Percentiles rank a stretch among this genome's conserved stretches.
These are phyloP conservation scores for Cruciata laevipes DNA, from an alignment of 257 asterid genomes.

Conservation along the genomic window DNA sequence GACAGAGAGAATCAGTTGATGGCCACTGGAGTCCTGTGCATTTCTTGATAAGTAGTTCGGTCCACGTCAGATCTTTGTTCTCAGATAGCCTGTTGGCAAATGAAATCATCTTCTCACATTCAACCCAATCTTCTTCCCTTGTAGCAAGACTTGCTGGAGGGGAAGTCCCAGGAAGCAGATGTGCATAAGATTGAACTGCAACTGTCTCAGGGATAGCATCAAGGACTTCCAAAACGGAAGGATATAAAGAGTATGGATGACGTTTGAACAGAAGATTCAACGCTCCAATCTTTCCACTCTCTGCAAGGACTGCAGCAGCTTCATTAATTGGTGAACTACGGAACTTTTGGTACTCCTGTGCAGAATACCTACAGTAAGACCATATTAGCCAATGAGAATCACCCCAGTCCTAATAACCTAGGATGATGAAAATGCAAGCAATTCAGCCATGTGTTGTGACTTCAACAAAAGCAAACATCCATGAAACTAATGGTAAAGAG, in stretches of 20 bases:
- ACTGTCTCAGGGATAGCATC: constrained; percentile 97
- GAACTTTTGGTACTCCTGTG: constrained; percentile 76
- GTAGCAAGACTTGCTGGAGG: constrained; percentile 54
- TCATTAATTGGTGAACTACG: constrained; percentile 58
- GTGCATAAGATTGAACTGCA: constrained; percentile 81
- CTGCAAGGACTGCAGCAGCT: constrained; percentile 78
- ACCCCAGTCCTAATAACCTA: constrained; percentile 15
- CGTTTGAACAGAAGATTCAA: constrained; percentile 88
- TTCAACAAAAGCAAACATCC: background rate
- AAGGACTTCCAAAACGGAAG: constrained; percentile 74
- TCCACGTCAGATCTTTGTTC: constrained; percentile 43
- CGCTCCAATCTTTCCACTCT: constrained; percentile 90
- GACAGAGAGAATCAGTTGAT: constrained; percentile 61
- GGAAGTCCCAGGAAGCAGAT: constrained; percentile 86
- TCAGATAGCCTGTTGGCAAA: constrained; percentile 37
- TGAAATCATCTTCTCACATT: constrained; percentile 59
- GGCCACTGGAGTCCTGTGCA: constrained; percentile 70
- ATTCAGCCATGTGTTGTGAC: background rate
- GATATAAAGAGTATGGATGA: constrained; percentile 73
- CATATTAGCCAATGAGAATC: constrained; percentile 53
- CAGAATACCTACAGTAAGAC: constrained; percentile 77
- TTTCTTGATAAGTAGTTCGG: constrained; percentile 70
- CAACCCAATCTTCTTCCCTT: constrained; percentile 96
- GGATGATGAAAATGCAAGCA: background rate
- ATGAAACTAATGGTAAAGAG: background rate